Percentiles rank a stretch among this genome's conserved stretches.
Evolutionary conservation across 306 rosid genomes (phyloP).

Genomic region (Carpinus viminea): DNA sequence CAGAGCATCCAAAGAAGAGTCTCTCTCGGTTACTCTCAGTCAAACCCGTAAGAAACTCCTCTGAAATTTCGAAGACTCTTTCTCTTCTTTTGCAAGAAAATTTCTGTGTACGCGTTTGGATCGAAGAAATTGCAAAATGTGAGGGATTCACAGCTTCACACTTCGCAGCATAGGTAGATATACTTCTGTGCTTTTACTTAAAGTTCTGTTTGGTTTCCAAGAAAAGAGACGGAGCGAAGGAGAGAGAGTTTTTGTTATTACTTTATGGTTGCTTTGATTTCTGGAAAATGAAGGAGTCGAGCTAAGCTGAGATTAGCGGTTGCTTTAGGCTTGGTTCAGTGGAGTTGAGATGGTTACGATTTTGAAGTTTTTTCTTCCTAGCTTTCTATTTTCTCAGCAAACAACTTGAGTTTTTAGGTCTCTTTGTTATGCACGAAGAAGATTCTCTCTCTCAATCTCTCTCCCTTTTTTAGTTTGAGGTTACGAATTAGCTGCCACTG

Average conservation of each 20-base stretch:
- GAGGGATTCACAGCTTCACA: conserved; percentile 22
- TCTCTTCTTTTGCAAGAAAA: background rate
- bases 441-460: background rate
- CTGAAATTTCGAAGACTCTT: conserved; percentile 21
- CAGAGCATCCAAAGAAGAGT: conserved; percentile 18
- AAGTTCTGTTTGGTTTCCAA: background rate
- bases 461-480: background rate
- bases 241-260: background rate
- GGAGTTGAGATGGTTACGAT: background rate
- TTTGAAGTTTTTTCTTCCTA: background rate
- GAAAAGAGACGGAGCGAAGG: background rate
- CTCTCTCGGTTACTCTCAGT: conserved; percentile 13
- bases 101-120: conserved; percentile 17
- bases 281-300: background rate
- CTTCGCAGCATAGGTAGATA: background rate
- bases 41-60: conserved; percentile 34
- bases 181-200: background rate
- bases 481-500: background rate
- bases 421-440: background rate
- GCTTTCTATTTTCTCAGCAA: background rate
- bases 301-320: background rate
- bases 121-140: conserved; percentile 31
- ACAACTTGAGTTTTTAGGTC: conserved; percentile 16
- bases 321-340: background rate
- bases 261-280: background rate